These are phyloP conservation scores for Tetradesmus obliquus DNA, from an alignment of 139 green algal species.

Conservation along the genomic window DNA sequence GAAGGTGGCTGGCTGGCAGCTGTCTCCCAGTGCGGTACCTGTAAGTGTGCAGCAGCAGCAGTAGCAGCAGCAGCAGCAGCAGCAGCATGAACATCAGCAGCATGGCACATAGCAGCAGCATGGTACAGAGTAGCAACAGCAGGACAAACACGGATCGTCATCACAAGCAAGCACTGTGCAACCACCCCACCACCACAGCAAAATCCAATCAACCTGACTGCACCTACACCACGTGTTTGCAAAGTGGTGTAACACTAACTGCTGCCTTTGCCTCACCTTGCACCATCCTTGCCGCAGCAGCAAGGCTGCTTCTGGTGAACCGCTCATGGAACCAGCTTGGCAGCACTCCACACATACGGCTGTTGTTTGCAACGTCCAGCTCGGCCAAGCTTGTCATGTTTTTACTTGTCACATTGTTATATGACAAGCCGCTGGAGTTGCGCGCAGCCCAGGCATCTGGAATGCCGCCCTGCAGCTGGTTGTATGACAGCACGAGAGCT, in stretches of 20 bases:
- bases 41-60: not conserved
- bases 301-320: not conserved
- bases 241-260: no score
- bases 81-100: not conserved
- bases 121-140: not conserved
- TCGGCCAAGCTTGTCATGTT: no score
- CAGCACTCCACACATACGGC: conserved; percentile 14
- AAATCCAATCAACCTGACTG: not conserved
- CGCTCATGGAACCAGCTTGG: conserved; percentile 23
- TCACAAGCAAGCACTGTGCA: not conserved
- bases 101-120: not conserved
- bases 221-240: not conserved
- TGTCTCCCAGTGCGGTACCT: not conserved
- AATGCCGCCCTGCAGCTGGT: conserved; percentile 26
- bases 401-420: no score
- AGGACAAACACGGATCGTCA: not conserved
- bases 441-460: not conserved
- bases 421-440: not conserved
- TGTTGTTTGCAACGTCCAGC: conserved; percentile 35
- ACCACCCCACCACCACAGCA: not conserved
- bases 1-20: not conserved
- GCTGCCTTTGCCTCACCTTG: conserved; percentile 32
- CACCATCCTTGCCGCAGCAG: not conserved
- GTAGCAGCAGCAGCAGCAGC: not conserved
- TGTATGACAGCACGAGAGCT: conserved; percentile 7